Evolutionary conservation across 2,329 filamentous ascomycete genomes (phyloP).

Genomic region (Venturia effusa): DNA sequence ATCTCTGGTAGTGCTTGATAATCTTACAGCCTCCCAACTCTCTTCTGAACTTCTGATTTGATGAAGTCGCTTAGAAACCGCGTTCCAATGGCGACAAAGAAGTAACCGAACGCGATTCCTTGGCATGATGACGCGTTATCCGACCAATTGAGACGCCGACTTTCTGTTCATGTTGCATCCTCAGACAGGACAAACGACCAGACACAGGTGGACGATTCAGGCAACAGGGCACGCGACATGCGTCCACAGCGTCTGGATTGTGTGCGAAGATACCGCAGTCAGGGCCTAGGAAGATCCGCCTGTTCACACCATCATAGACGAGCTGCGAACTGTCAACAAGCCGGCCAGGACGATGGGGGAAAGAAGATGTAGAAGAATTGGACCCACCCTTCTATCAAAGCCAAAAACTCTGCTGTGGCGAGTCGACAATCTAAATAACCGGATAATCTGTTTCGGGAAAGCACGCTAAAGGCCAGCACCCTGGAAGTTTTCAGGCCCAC

Average conservation of each 20-base stretch:
- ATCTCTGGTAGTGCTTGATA: too few species aligned
- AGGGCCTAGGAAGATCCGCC: not conserved
- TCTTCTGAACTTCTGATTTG: too few species aligned
- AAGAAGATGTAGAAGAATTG: not conserved
- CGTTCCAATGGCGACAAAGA: too few species aligned
- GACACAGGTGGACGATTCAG: not conserved
- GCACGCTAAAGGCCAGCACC: not conserved
- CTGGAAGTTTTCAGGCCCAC: not conserved
- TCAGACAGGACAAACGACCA: not conserved
- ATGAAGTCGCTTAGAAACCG: too few species aligned
- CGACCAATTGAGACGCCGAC: not conserved
- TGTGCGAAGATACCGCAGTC: not conserved
- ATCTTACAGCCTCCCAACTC: too few species aligned
- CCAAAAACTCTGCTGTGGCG: too few species aligned
- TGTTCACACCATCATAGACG: not conserved
- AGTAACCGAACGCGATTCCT: not conserved
- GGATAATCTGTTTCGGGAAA: not conserved
- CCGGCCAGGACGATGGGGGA: not conserved
- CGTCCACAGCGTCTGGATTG: too few species aligned
- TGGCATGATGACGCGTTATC: not conserved
- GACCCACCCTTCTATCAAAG: too few species aligned
- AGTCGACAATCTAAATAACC: not conserved
- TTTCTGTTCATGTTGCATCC: not conserved
- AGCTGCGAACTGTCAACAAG: not conserved
- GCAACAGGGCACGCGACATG: not conserved